phyloP scores from a whole-genome alignment of 2,329 filamentous ascomycete species.

The Ceratocystis alfenasii region DNA sequence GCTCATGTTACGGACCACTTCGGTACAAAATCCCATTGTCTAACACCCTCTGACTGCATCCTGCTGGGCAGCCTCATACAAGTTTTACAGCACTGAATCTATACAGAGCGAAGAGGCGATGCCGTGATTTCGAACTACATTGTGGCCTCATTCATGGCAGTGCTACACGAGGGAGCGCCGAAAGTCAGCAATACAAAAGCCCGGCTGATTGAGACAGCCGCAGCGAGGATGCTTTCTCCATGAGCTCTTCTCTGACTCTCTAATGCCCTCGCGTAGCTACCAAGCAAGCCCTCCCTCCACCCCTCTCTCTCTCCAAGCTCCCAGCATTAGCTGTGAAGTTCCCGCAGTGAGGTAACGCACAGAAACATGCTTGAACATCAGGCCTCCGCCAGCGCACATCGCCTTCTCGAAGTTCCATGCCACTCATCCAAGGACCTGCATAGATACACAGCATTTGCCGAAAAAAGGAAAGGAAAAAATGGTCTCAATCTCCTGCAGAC shows the following conservation, averaged over 20 bases:
- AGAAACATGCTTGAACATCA: neutral
- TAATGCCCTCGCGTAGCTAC: too few relatives aligned
- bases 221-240: neutral
- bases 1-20: too few relatives aligned
- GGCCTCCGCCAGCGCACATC: neutral
- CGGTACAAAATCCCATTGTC: too few relatives aligned
- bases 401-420: slow-evolving; percentile 1
- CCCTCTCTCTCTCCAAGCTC: neutral
- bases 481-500: neutral
- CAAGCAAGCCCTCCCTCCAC: too few relatives aligned
- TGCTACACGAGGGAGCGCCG: neutral
- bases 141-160: neutral
- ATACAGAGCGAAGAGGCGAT: too few relatives aligned
- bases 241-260: too few relatives aligned
- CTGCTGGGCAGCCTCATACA: too few relatives aligned
- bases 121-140: too few relatives aligned
- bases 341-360: too few relatives aligned
- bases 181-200: neutral
- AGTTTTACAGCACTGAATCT: too few relatives aligned
- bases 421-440: neutral
- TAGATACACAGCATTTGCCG: neutral
- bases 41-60: too few relatives aligned
- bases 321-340: too few relatives aligned
- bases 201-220: neutral
- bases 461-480: neutral